Percentiles rank a stretch among this genome's conserved stretches.
Conservation (phyloP, 2,329 filamentous ascomycete species). For the Coleophoma eucalyptorum region DNA sequence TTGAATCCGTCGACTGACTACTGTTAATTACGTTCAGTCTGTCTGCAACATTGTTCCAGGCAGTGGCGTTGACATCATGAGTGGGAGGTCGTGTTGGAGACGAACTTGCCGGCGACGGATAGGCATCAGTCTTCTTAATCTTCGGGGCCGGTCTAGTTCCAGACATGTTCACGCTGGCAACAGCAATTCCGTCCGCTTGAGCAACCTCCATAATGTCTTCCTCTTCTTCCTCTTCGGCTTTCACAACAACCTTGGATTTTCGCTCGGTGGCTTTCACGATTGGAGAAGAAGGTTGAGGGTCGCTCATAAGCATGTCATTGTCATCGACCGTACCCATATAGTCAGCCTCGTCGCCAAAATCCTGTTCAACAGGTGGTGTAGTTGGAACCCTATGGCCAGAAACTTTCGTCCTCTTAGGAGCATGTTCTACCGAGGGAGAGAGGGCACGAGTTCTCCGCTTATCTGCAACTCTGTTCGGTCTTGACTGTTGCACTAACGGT, state of each 20-base stretch:
- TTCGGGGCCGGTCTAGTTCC: constrained; percentile 77
- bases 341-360: constrained; percentile 53
- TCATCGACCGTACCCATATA: constrained; percentile 58
- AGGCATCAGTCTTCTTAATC: constrained; percentile 61
- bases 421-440: constrained; percentile 63
- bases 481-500: constrained; percentile 56
- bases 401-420: constrained; percentile 53
- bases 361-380: constrained; percentile 36
- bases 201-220: constrained; percentile 86
- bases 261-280: constrained; percentile 74
- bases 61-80: constrained; percentile 68
- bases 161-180: constrained; percentile 77
- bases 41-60: constrained; percentile 84
- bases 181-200: constrained; percentile 65
- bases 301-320: constrained; percentile 73
- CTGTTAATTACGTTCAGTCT: constrained; percentile 82
- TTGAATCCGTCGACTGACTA: constrained; percentile 61
- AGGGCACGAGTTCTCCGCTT: constrained; percentile 76
- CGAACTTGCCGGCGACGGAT: constrained; percentile 70
- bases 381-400: constrained; percentile 45
- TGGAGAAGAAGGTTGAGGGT: constrained; percentile 83
- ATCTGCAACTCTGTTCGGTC: constrained; percentile 67
- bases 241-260: constrained; percentile 55
- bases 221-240: constrained; percentile 65
- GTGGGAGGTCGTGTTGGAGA: constrained; percentile 64